Percentiles rank a stretch among this genome's conserved stretches.
These are phyloP conservation scores for Cryphonectria radicalis DNA, from an alignment of 2,329 filamentous ascomycete genomes.

Conservation along the genomic window DNA sequence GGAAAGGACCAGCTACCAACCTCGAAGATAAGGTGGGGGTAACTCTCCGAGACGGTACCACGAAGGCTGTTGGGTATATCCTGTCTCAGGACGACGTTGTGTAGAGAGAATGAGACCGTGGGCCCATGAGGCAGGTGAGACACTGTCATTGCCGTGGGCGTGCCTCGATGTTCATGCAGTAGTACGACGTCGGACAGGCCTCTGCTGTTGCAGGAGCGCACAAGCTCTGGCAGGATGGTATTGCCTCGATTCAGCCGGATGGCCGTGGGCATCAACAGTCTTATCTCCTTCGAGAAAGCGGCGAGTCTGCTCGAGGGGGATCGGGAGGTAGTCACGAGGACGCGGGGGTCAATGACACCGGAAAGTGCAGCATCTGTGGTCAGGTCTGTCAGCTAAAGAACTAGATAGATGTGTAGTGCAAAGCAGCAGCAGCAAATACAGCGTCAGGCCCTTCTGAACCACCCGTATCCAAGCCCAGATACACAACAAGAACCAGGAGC, in stretches of 20 bases:
- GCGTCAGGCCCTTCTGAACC: not conserved
- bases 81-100: conserved; percentile 90
- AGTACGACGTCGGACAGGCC: conserved; percentile 85
- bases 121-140: conserved; percentile 89
- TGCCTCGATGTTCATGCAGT: conserved; percentile 90
- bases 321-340: conserved; percentile 88
- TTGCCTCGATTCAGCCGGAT: conserved; percentile 93
- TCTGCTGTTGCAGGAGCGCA: conserved; percentile 77
- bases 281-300: conserved; percentile 82
- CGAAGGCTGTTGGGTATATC: conserved; percentile 88
- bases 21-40: conserved; percentile 94
- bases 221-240: conserved; percentile 82
- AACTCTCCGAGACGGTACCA: conserved; percentile 75
- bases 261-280: conserved; percentile 76
- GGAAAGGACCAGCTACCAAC: not conserved
- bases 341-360: conserved; percentile 87
- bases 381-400: conserved; percentile 13
- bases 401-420: not conserved
- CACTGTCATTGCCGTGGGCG: conserved; percentile 85
- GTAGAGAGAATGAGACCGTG: conserved; percentile 81
- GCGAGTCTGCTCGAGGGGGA: conserved; percentile 82
- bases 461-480: not conserved
- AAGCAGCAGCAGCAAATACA: not conserved
- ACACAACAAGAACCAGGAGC: not conserved
- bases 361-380: conserved; percentile 68